Evolutionary conservation across 345 rosid species (phyloP).

Genomic region (Eucalyptus coolabah): DNA sequence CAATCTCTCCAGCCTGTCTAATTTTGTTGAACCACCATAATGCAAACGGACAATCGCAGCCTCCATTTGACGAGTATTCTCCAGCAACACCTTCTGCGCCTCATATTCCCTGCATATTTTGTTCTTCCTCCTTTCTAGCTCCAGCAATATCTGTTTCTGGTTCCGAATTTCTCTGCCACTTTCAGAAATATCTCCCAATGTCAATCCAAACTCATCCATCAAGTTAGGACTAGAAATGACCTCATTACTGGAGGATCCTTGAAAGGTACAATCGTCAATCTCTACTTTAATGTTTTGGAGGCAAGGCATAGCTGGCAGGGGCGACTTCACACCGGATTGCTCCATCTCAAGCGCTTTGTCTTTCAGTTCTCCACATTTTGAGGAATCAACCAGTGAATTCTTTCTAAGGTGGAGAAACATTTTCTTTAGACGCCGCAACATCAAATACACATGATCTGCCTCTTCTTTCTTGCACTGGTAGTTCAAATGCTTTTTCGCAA

Average conservation of each 20-base stretch:
- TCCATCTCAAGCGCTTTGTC: not conserved
- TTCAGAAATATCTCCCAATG: slow-evolving; percentile 26
- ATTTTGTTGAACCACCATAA: slow-evolving; percentile 12
- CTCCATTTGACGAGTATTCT: slow-evolving; percentile 26
- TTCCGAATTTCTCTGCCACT: slow-evolving; percentile 33
- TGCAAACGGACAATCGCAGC: slow-evolving; percentile 36
- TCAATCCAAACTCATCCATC: slow-evolving; percentile 2
- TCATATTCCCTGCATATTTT: slow-evolving; percentile 20
- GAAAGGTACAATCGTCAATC: slow-evolving; percentile 1
- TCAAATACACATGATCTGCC: slow-evolving; percentile 42
- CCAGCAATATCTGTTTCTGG: slow-evolving; percentile 26
- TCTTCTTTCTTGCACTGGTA: slow-evolving; percentile 57
- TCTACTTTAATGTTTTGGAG: slow-evolving; percentile 4
- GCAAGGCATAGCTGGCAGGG: not conserved
- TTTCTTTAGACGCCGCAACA: slow-evolving; percentile 48
- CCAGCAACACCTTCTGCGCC: slow-evolving; percentile 31
- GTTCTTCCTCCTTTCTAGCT: slow-evolving; percentile 29
- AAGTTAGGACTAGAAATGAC: slow-evolving; percentile 1
- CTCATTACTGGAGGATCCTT: slow-evolving; percentile 14
- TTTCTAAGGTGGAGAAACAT: slow-evolving; percentile 20
- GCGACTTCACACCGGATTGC: slow-evolving; percentile 6
- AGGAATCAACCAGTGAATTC: not conserved
- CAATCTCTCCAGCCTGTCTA: slow-evolving; percentile 30
- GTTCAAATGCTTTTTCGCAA: slow-evolving; percentile 49
- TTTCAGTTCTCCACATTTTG: not conserved